A percentile compares a stretch with the other conserved stretches of the same genome.
Evolutionary conservation across 2,329 filamentous ascomycete genomes (phyloP).

Genomic region (Lecanosticta acicola): DNA sequence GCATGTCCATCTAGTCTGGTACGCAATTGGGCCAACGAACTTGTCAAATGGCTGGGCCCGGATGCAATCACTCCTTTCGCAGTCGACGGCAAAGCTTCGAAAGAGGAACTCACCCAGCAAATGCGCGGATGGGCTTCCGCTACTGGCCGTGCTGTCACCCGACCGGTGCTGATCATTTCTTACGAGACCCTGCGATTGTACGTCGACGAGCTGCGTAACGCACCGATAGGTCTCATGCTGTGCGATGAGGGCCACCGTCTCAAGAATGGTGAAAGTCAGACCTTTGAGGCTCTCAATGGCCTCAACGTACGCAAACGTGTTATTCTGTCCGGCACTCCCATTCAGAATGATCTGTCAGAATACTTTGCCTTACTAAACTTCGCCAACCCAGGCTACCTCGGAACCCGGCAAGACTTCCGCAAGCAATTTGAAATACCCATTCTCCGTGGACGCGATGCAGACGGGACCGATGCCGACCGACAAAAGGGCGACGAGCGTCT

Average conservation of each 20-base stretch:
- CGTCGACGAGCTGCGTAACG: constrained; percentile 81
- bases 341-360: constrained; percentile 97
- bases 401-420: constrained; percentile 82
- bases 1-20: constrained; percentile 95
- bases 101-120: constrained; percentile 85
- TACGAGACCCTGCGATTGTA: constrained; percentile 94
- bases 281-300: constrained; percentile 83
- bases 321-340: constrained; percentile 92
- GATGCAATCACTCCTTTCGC: constrained; percentile 91
- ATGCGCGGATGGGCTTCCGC: constrained; percentile 93
- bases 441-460: constrained; percentile 81
- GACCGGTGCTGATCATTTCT: constrained; percentile 93
- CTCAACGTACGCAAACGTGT: constrained; percentile 87
- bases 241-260: constrained; percentile 95
- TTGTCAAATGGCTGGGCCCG: constrained; percentile 91
- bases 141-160: constrained; percentile 78
- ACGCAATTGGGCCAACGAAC: constrained; percentile 95
- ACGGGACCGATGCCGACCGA: constrained; percentile 75
- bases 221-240: constrained; percentile 83
- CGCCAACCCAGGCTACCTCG: constrained; percentile 87
- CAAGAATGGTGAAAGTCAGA: constrained; percentile 95
- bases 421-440: constrained; percentile 94
- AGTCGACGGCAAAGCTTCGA: constrained; percentile 92
- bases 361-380: constrained; percentile 96
- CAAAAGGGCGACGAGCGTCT: constrained; percentile 79